Conservation (phyloP, 352 stramenopile species). For the Pythium rishiriense region DNA sequence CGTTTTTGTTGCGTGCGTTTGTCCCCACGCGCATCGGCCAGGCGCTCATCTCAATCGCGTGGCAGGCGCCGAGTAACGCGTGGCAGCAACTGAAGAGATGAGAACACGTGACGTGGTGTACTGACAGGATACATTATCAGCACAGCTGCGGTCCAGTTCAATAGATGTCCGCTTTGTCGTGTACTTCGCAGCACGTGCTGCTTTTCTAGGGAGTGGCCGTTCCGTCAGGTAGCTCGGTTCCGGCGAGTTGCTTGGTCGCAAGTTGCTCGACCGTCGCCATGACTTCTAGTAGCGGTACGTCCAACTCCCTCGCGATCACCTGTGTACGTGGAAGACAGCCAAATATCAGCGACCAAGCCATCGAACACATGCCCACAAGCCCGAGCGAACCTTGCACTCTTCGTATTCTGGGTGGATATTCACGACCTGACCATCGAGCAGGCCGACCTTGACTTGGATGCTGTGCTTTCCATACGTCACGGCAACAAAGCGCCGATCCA, state of each 20-base stretch:
- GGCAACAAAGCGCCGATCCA: constrained; percentile 55
- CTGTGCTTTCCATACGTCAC: constrained; percentile 43
- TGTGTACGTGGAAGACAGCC: background rate
- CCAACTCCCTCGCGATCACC: constrained; percentile 9
- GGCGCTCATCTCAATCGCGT: constrained; percentile 39
- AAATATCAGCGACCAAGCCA: background rate
- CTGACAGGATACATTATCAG: background rate
- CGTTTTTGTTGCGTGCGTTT: constrained; percentile 38
- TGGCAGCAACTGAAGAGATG: constrained; percentile 28
- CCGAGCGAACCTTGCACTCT: constrained; percentile 60
- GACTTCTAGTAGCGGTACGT: constrained; percentile 51
- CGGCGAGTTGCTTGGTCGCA: constrained; percentile 33
- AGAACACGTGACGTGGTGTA: background rate
- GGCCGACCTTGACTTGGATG: constrained; percentile 67
- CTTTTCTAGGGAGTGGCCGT: too few species aligned
- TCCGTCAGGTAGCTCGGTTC: too few species aligned
- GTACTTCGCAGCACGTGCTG: too few species aligned
- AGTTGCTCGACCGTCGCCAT: constrained; percentile 56
- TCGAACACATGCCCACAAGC: background rate
- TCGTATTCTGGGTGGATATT: constrained; percentile 85
- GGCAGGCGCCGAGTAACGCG: constrained; percentile 34
- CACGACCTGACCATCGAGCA: constrained; percentile 45
- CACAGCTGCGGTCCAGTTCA: background rate
- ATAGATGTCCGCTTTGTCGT: background rate
- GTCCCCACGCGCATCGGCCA: constrained; percentile 39